Evolutionary conservation across 2,329 filamentous ascomycete species (phyloP), one percentile per base, ranked within the genome.

Genomic region (Bipolaris victoriae): DNA sequence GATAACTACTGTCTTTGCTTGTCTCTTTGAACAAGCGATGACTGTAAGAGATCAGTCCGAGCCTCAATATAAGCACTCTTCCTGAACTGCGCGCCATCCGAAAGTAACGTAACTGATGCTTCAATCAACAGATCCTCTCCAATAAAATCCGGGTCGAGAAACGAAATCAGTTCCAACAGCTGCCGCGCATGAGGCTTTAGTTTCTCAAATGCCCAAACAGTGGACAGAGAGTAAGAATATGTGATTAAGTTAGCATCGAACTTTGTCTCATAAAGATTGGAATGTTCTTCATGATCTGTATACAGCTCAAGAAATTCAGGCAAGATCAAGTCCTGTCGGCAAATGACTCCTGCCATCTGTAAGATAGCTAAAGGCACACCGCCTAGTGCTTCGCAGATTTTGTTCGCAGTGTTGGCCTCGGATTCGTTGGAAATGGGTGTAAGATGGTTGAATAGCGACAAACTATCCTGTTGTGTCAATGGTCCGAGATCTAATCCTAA

Each of bases 341-440:
- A 40, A 44, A 66, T 64, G 35, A 66, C 49, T n/a, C 58, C 52
- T 18, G 57, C 63, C 59, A 66, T 67, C 33, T 67, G 65, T 5
- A 63, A 57, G 13, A 67, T 35, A 18, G 63, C 63, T 1, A 67
- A 44, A 31, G 65, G 65, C 7, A 67, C 24, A 43, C 63, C 63
- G 9, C 61, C 61, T 18, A 66, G 37, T 20, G 41, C 20, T 16
- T 55, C 26, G 11, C 35, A 36, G 10, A 64, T 52, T 31, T n/a
- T 49, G 22, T 40, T 20, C 40, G 39, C 51, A 33, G 39, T 41
- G 13, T 55, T 41, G 20, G 36, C 41, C 22, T 49, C 44, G 15
- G 43, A 29, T 24, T 50, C 55, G n/a, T 43, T 20, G 13, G 40
- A 43, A 43, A 36, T 18, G 15, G 15, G 35, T 37, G 51, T 54